Evolutionary conservation across 2,329 filamentous ascomycete genomes (phyloP), one percentile per base, ranked within the genome.

Genomic region (Colletotrichum lindemuthianum): DNA sequence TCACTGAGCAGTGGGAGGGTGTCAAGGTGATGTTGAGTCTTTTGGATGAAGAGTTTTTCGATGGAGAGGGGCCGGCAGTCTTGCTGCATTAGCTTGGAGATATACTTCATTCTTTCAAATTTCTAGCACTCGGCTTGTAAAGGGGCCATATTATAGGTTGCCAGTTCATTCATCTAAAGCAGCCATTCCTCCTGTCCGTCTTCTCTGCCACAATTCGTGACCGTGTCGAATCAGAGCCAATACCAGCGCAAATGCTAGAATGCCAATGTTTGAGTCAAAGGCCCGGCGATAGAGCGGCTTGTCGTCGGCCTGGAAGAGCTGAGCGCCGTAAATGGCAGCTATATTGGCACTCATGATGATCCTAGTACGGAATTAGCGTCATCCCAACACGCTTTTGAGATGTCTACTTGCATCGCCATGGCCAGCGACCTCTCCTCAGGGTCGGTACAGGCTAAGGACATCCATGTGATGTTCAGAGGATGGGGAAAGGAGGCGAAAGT

Each of bases 281-380:
- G 78, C 84, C 13, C 82, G 79, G 3, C 80, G 79, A 70, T 87
- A 87, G 1, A 77, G 75, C 0, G 84, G 84, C 48, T 72, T 73
- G 68, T 87, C 84, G 56, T 86, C 82, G 0, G 73, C 67, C 24
- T 82, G 82, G 78, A 88, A 88, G 65, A 88, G 83, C 70, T 88
- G 86, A 0, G 84, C 84, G 4, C 86, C 86, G 59, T 86, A 86
- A 55, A 89, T 88, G 24, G 85, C 86, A 0, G 86, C 85, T 33
- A 84, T 84, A 68, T 89, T 89, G 51, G 85, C 86, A 16, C 83
- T 82, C 86, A 88, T 88, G 64, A 88, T 86, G 55, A 87, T 79
- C 74, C 80, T 82, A 32, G 16, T 44, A 12, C 33, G 16, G 37
- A 15, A 36, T 15, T 52, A 24, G 4, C 24, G 24, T 24, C 24